A percentile compares a stretch with the other conserved stretches of the same genome.
Conservation (phyloP, 2,329 filamentous ascomycete species). For the Zymoseptoria tritici region DNA sequence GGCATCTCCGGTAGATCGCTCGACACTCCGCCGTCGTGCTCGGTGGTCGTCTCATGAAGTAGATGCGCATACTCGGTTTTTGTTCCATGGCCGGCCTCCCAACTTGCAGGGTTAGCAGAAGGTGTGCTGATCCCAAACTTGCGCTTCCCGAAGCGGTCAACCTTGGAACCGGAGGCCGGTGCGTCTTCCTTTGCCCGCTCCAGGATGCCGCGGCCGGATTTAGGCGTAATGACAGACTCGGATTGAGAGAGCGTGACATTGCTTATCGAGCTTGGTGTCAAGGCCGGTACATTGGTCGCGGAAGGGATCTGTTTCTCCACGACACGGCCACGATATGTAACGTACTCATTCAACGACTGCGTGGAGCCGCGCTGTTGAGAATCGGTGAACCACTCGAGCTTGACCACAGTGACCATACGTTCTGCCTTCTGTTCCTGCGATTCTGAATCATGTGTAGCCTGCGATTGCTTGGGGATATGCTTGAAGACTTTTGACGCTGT, state of each 20-base stretch:
- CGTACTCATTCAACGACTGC: conserved; percentile 42
- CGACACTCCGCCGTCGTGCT: conserved; percentile 54
- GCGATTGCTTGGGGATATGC: not conserved
- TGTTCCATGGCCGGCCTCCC: conserved; percentile 26
- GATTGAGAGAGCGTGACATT: not conserved
- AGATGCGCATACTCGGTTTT: conserved; percentile 40
- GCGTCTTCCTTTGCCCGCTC: conserved; percentile 45
- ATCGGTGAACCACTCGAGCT: conserved; percentile 47
- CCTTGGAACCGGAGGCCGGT: conserved; percentile 3
- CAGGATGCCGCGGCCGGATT: conserved; percentile 31
- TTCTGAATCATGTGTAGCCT: not conserved
- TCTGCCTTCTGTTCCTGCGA: conserved; percentile 4
- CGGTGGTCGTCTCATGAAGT: conserved; percentile 65
- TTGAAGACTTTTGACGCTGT: not conserved
- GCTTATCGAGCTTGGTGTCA: not conserved
- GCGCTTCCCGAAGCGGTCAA: conserved; percentile 21
- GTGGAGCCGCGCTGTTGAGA: conserved; percentile 38
- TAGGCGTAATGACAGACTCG: not conserved
- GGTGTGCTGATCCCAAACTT: conserved; percentile 18
- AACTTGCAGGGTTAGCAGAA: conserved; percentile 15
- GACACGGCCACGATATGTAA: conserved; percentile 46
- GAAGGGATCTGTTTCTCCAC: conserved; percentile 30
- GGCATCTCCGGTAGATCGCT: conserved; percentile 58
- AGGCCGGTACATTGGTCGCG: not conserved
- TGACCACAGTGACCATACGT: conserved; percentile 43